A percentile compares a stretch with the other conserved stretches of the same genome.
These are phyloP conservation scores for Podospora pseudopauciseta DNA, from an alignment of 495 filamentous ascomycete genomes.

Conservation along the genomic window DNA sequence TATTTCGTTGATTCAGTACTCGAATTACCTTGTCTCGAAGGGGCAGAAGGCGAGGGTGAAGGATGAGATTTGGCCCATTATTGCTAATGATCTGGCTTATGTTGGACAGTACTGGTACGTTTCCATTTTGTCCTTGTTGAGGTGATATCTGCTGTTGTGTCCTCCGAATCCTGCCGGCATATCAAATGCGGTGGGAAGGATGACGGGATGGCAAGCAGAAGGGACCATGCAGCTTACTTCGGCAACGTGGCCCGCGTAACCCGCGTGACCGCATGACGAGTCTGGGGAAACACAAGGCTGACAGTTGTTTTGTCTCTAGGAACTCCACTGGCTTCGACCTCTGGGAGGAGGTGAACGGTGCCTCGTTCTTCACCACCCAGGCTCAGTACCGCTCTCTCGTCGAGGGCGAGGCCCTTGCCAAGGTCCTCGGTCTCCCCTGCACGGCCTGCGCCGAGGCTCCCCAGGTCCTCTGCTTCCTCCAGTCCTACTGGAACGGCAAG, in stretches of 20 bases:
- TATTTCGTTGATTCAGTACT: conserved; percentile 47
- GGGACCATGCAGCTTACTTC: neutral
- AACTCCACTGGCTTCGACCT: conserved; percentile 62
- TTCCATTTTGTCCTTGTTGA: neutral
- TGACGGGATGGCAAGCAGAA: neutral
- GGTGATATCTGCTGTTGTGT: neutral
- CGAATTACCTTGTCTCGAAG: conserved; percentile 41
- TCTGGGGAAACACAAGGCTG: conserved; percentile 1
- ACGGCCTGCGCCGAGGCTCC: conserved; percentile 49
- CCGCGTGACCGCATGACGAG: neutral
- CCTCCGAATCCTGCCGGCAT: neutral
- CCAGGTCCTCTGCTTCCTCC: conserved; percentile 56
- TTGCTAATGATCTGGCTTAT: conserved; percentile 61
- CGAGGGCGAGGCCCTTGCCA: conserved; percentile 55
- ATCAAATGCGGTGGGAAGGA: neutral
- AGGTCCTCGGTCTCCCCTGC: conserved; percentile 37
- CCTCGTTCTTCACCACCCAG: conserved; percentile 52
- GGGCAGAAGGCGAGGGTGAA: conserved; percentile 38
- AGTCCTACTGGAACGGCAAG: conserved; percentile 59
- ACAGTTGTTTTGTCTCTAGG: conserved; percentile 14
- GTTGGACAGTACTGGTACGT: conserved; percentile 61
- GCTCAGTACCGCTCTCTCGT: conserved; percentile 48
- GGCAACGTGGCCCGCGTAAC: neutral
- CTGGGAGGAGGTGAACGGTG: conserved; percentile 64
- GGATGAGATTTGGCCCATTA: conserved; percentile 54